Conservation (phyloP, 495 filamentous ascomycete species). For the Aspergillus indologenus region DNA sequence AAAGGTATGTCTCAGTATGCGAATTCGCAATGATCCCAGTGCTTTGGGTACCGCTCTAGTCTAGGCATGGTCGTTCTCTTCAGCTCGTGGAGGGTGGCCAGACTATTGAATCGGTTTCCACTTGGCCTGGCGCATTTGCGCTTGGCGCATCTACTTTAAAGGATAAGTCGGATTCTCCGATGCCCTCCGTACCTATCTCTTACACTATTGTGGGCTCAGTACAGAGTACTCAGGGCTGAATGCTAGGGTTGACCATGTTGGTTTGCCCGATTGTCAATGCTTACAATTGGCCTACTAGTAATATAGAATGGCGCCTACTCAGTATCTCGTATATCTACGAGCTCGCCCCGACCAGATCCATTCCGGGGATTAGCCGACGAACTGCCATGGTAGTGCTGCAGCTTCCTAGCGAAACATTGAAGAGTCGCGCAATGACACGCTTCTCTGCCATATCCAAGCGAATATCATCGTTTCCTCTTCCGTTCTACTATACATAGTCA, state of each 20-base stretch:
- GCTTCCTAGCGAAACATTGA: neutral
- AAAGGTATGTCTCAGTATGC: neutral
- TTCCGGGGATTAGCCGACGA: neutral
- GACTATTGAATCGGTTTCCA: conserved; percentile 7
- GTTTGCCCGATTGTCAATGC: neutral
- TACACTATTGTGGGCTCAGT: neutral
- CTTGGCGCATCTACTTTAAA: conserved; percentile 2
- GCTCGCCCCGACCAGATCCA: neutral
- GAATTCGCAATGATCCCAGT: neutral
- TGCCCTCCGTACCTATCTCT: neutral
- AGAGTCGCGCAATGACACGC: neutral
- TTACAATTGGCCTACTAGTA: neutral
- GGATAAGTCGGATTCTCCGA: neutral
- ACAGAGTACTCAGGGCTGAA: neutral
- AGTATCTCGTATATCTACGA: neutral
- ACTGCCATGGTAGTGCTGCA: neutral
- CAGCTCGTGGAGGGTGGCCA: neutral
- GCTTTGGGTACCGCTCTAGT: neutral
- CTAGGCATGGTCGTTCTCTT: neutral
- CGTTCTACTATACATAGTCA: no score
- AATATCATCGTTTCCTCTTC: no score
- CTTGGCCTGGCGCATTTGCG: neutral
- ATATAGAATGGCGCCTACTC: neutral
- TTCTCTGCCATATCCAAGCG: neutral
- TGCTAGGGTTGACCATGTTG: neutral